Percentiles rank a stretch among this genome's conserved stretches.
phyloP scores from a whole-genome alignment of 176 grass and related monocot species.

The Lolium multiflorum region DNA sequence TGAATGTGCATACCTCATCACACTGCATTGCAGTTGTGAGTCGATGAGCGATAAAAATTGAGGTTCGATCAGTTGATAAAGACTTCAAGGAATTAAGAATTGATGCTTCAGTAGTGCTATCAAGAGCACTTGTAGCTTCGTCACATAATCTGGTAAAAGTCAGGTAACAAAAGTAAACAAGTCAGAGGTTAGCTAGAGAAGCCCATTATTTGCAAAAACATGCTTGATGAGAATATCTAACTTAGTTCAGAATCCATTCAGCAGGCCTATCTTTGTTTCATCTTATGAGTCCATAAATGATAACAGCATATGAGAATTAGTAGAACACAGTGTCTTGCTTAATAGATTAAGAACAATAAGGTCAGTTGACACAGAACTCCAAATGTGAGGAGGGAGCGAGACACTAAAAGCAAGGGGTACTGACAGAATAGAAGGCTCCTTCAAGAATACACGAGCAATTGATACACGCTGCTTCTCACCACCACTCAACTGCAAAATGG shows the following conservation, averaged over 20 bases:
- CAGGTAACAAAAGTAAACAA: slow-evolving; percentile 13
- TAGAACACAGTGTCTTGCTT: neutral
- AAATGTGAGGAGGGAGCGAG: slow-evolving; percentile 11
- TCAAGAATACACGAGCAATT: slow-evolving; percentile 98
- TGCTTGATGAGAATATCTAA: neutral
- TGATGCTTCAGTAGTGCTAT: slow-evolving; percentile 94
- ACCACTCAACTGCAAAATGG: slow-evolving; percentile 77
- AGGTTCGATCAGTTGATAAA: slow-evolving; percentile 72
- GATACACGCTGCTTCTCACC: slow-evolving; percentile 98
- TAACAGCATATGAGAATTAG: neutral
- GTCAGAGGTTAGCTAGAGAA: neutral
- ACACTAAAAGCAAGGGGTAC: slow-evolving; percentile 33
- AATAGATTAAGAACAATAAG: slow-evolving; percentile 2
- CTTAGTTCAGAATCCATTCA: slow-evolving; percentile 8
- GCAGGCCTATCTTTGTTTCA: slow-evolving; percentile 4
- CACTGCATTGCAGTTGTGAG: slow-evolving; percentile 99
- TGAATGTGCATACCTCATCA: slow-evolving; percentile 64
- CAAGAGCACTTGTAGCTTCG: slow-evolving; percentile 98
- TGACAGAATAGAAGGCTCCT: slow-evolving; percentile 91
- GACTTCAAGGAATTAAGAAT: slow-evolving; percentile 88
- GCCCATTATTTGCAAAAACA: slow-evolving; percentile 36
- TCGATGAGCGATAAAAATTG: slow-evolving; percentile 90
- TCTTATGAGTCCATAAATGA: neutral
- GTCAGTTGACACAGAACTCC: neutral
- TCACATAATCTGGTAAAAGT: slow-evolving; percentile 74